phyloP scores from a whole-genome alignment of 345 rosid genomes.

The Litchi chinensis region DNA sequence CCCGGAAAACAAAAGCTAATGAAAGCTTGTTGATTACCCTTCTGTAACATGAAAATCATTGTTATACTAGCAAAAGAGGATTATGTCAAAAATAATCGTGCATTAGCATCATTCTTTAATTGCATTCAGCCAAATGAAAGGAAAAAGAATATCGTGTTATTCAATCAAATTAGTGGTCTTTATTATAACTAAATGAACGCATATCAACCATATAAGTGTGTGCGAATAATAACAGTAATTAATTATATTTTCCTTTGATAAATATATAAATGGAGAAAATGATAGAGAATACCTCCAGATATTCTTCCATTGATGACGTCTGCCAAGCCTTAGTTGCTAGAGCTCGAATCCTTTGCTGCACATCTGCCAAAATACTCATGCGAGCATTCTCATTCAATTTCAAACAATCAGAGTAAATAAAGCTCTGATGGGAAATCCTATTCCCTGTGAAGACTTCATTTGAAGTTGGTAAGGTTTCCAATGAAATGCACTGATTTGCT shows the following conservation, averaged over 20 bases:
- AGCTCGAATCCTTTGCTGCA: neutral
- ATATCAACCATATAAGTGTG: no score
- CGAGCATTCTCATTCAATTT: conserved; percentile 1
- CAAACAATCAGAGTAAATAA: neutral
- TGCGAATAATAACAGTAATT: no score
- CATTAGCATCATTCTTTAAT: no score
- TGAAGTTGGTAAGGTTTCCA: neutral
- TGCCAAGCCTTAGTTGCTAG: neutral
- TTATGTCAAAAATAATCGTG: no score
- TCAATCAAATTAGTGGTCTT: no score
- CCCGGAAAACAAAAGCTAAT: neutral
- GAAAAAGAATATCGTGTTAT: no score
- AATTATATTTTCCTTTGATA: no score
- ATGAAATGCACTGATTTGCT: neutral
- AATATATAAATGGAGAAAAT: no score
- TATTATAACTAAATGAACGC: no score
- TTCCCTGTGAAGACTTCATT: neutral
- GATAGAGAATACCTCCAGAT: neutral
- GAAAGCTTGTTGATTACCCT: neutral
- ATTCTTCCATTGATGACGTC: neutral
- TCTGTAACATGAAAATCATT: neutral
- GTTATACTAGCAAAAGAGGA: no score
- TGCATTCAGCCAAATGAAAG: no score
- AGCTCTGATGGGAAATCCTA: neutral
- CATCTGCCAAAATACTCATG: neutral